Evolutionary conservation across 352 stramenopile species (phyloP).

Genomic region (Globisporangium sylvaticum): DNA sequence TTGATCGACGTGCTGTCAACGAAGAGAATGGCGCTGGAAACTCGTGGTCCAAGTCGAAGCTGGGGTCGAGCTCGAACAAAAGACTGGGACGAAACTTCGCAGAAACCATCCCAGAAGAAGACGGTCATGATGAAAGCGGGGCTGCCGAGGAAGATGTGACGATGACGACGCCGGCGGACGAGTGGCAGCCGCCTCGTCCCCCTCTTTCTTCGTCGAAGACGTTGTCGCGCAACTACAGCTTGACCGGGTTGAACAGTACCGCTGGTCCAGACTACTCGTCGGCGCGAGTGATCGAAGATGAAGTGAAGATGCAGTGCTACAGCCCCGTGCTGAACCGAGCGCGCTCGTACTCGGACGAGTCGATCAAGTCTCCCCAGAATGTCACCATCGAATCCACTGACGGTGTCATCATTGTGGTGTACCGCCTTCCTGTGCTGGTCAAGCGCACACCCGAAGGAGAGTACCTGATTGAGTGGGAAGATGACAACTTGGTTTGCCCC

Average conservation of each 20-base stretch:
- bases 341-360: slow-evolving; percentile 56
- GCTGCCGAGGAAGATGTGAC: slow-evolving; percentile 12
- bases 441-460: slow-evolving; percentile 57
- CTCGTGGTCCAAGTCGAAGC: slow-evolving; percentile 17
- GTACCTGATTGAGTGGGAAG: slow-evolving; percentile 85
- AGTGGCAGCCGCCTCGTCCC: slow-evolving; percentile 6
- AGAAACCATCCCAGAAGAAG: slow-evolving; percentile 60
- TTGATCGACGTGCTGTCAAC: slow-evolving; percentile 58
- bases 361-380: slow-evolving; percentile 62
- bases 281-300: slow-evolving; percentile 12
- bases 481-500: slow-evolving; percentile 85
- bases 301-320: slow-evolving; percentile 16
- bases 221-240: slow-evolving; percentile 13
- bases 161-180: slow-evolving; percentile 7
- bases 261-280: slow-evolving; percentile 10
- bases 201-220: slow-evolving; percentile 3
- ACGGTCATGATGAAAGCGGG: slow-evolving; percentile 17
- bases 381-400: slow-evolving; percentile 92
- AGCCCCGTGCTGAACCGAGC: slow-evolving; percentile 42
- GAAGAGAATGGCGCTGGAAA: slow-evolving; percentile 31
- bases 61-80: slow-evolving; percentile 19
- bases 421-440: slow-evolving; percentile 94
- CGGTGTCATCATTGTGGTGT: slow-evolving; percentile 95
- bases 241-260: slow-evolving; percentile 2
- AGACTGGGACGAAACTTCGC: slow-evolving; percentile 26